Evolutionary conservation across 768 basidiomycete species (phyloP).

Genomic region (Naganishia vishniacii): DNA sequence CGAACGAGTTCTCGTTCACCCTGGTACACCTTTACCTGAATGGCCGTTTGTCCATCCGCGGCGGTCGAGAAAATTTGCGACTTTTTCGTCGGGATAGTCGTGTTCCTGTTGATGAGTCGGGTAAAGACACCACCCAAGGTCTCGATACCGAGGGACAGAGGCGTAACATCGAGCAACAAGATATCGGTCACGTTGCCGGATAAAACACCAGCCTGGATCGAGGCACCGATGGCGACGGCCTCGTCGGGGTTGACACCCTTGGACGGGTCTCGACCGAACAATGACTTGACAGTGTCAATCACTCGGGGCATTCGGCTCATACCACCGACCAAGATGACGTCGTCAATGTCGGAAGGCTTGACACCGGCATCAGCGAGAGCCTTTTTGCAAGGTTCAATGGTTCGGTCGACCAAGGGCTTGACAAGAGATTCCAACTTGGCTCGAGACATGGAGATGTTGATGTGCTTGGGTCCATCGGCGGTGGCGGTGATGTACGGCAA

Average conservation of each 20-base stretch:
- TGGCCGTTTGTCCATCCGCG: slow-evolving; percentile 97
- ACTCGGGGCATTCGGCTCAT: slow-evolving; percentile 98
- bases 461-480: slow-evolving; percentile 90
- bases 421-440: slow-evolving; percentile 87
- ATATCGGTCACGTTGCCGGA: slow-evolving; percentile 95
- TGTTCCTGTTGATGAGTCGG: slow-evolving; percentile 95
- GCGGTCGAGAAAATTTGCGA: slow-evolving; percentile 98
- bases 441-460: slow-evolving; percentile 83
- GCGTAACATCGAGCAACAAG: slow-evolving; percentile 84
- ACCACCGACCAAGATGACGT: slow-evolving; percentile 96
- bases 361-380: slow-evolving; percentile 88
- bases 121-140: slow-evolving; percentile 99
- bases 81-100: slow-evolving; percentile 99
- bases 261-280: slow-evolving; percentile 93
- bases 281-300: slow-evolving; percentile 80
- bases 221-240: slow-evolving; percentile 95
- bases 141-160: slow-evolving; percentile 87
- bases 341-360: slow-evolving; percentile 86
- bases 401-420: slow-evolving; percentile 72
- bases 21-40: slow-evolving; percentile 99
- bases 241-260: slow-evolving; percentile 99
- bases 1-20: slow-evolving; percentile 97
- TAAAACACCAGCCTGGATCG: slow-evolving; percentile 96
- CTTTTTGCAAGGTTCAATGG: slow-evolving; percentile 94
- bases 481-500: slow-evolving; percentile 97